phyloP scores from a whole-genome alignment of 1,284 basidiomycete genomes.

The Boletus mariae region DNA sequence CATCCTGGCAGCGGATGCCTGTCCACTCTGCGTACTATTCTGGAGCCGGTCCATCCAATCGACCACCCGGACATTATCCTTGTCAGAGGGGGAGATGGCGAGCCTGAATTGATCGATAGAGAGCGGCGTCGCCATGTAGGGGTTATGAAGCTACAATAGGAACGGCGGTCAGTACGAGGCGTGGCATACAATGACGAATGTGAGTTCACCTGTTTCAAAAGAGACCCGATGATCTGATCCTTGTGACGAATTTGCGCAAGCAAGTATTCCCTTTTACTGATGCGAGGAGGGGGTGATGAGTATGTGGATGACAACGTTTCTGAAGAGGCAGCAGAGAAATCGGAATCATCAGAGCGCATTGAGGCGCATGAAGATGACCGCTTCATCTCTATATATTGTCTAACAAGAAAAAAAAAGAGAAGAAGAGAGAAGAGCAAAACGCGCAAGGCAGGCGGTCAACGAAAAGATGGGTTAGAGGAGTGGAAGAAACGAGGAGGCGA shows the following conservation, averaged over 20 bases:
- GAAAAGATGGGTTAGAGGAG: not conserved
- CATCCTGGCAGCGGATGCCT: conserved; percentile 22
- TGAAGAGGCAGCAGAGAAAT: conserved; percentile 22
- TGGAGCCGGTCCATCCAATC: conserved; percentile 62
- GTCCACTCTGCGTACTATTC: conserved; percentile 32
- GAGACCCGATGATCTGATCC: conserved; percentile 75
- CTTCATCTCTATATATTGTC: conserved; percentile 7
- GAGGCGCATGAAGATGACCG: conserved; percentile 24
- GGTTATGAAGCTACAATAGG: conserved; percentile 63
- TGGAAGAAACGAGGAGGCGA: not conserved
- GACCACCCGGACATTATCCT: conserved; percentile 62
- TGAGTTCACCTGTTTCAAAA: conserved; percentile 66
- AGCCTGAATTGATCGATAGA: conserved; percentile 72
- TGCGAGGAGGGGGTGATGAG: conserved; percentile 26
- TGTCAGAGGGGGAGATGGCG: conserved; percentile 69
- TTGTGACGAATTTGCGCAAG: conserved; percentile 79
- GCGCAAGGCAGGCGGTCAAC: not conserved
- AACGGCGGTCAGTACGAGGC: conserved; percentile 6
- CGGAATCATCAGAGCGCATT: conserved; percentile 18
- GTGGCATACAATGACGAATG: not conserved
- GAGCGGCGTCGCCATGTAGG: conserved; percentile 70
- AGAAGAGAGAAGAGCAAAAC: not conserved
- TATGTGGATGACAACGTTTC: conserved; percentile 28
- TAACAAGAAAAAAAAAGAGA: conserved; percentile 1
- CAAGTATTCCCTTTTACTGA: conserved; percentile 77